Evolutionary conservation across 805 yeast species (phyloP), one percentile per base, ranked within the genome.

Genomic region (Cyberlindnera mississippiensis): DNA sequence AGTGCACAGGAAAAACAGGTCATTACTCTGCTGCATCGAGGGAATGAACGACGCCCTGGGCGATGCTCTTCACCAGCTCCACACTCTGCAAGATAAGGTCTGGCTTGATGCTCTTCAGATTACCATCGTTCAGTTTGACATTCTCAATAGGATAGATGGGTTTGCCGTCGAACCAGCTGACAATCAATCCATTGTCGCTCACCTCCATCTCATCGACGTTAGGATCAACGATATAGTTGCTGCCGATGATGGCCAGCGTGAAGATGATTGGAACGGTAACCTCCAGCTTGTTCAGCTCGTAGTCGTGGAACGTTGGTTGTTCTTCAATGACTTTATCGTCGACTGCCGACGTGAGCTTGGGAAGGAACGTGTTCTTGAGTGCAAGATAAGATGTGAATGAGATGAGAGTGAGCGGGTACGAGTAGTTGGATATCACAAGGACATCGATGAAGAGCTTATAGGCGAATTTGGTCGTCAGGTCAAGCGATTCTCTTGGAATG

Each of bases 231-330:
- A 88, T 62, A 9, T 82, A 73, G 38, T 73, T 67, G 12, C 68
- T 56, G 2, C 91, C 96, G 1, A 87, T 76, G 6, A 85, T 68
- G 0, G 96, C 96, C 20, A 84, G 63, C 0, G 91, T 77, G 51
- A 93, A 78, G 29, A 86, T 66, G 14, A 91, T 62, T 0, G 97
- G 96, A 0, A 95, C 91, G 62, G 77, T 29, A 56, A 71, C 41
- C 50, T 69, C 20, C 82, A 77, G 46, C 66, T 68, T 55, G 70
- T 82, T 90, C 85, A 91, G 51, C 48, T 68, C 73, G 51, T 88
- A 96, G 55, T 90, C 97, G 31, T 90, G 80, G 55, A 91, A 90
- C 0, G 87, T 83, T 1, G 97, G 97, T 48, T 85, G 82, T 61
- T 90, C 96, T 58, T 84, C 96, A 16, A 87, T 76, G 45, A 57